phyloP scores from a whole-genome alignment of 805 yeast genomes.

The Brettanomyces custersianus region DNA sequence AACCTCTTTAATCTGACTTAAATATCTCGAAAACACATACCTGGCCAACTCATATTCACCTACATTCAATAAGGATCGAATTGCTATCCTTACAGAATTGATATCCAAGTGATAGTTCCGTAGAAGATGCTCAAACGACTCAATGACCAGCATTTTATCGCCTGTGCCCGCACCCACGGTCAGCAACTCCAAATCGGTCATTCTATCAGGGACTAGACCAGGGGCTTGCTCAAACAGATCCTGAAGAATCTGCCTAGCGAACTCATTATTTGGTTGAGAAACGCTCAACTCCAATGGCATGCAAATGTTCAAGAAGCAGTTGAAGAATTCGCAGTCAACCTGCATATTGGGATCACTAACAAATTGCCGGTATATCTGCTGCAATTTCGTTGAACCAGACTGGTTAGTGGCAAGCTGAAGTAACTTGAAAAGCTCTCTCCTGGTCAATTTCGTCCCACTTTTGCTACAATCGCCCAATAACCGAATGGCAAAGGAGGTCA shows the following conservation, averaged over 20 bases:
- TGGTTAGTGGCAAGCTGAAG: not conserved
- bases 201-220: not conserved
- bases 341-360: not conserved
- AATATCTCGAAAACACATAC: not conserved
- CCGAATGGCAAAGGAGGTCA: not conserved
- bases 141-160: not conserved
- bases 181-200: not conserved
- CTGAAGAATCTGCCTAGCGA: not conserved
- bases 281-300: not conserved
- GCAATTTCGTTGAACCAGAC: not conserved
- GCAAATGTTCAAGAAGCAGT: not conserved
- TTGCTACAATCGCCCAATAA: conserved; percentile 1
- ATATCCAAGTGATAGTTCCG: conserved; percentile 1
- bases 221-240: conserved; percentile 1
- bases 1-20: too few relatives aligned
- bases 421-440: conserved; percentile 2
- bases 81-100: not conserved
- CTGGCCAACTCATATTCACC: conserved; percentile 1
- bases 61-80: not conserved
- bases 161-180: not conserved
- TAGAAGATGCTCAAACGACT: conserved; percentile 1
- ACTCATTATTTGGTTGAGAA: not conserved
- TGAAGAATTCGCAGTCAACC: conserved; percentile 1
- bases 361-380: conserved; percentile 1
- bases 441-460: conserved; percentile 1